A percentile compares a stretch with the other conserved stretches of the same genome.
These are phyloP conservation scores for Ganoderma meredithae DNA, from an alignment of 1,284 basidiomycete genomes.

Conservation along the genomic window DNA sequence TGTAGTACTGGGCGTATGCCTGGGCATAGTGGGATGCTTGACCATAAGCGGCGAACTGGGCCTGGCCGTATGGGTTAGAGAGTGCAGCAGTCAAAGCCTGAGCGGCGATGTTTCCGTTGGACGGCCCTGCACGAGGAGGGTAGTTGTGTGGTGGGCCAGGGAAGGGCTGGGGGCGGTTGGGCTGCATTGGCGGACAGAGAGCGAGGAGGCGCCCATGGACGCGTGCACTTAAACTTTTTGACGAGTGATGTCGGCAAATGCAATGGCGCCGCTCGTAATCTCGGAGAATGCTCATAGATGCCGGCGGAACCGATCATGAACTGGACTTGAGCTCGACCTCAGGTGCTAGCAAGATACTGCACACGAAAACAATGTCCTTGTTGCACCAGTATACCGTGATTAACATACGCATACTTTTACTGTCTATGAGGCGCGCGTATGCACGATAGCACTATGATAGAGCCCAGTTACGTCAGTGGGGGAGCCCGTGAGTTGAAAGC, in stretches of 20 bases:
- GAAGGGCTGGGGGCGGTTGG: constrained; percentile 20
- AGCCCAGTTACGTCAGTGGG: constrained; percentile 32
- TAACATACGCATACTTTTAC: constrained; percentile 42
- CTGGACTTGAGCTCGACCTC: background rate
- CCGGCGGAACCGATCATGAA: background rate
- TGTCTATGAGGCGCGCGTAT: constrained; percentile 42
- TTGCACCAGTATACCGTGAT: constrained; percentile 35
- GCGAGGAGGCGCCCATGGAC: constrained; percentile 15
- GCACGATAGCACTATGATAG: constrained; percentile 44
- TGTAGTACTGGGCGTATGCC: constrained; percentile 53
- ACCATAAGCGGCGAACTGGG: constrained; percentile 34
- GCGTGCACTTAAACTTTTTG: constrained; percentile 28
- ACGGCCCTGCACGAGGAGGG: background rate
- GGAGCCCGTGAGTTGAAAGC: constrained; percentile 31
- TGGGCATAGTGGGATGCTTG: constrained; percentile 64
- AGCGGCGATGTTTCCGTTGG: constrained; percentile 27
- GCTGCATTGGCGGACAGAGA: constrained; percentile 23
- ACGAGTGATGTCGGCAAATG: constrained; percentile 12
- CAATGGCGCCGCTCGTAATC: background rate
- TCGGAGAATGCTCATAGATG: background rate
- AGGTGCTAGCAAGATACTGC: constrained; percentile 5
- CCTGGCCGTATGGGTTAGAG: constrained; percentile 49
- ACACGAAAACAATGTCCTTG: constrained; percentile 30
- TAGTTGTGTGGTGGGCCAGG: constrained; percentile 6
- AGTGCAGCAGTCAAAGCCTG: constrained; percentile 45